Evolutionary conservation across 2,329 filamentous ascomycete species (phyloP), one percentile per base, ranked within the genome.

Genomic region (Calonectria montana): DNA sequence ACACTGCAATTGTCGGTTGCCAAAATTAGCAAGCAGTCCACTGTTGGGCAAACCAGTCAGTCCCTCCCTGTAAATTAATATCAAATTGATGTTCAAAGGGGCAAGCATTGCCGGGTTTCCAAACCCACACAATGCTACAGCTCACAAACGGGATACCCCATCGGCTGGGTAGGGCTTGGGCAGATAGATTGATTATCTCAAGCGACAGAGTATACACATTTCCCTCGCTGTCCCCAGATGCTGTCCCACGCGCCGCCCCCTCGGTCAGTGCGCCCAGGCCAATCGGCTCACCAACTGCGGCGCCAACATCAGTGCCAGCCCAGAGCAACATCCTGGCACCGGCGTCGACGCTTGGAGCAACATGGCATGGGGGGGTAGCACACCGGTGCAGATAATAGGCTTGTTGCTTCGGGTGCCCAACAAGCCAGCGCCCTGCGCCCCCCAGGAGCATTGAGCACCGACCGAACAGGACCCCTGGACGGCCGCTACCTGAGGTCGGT

Each of bases 311-410:
- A 63, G 43, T 62, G 67, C 67, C 67, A 70, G 43, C 62, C 45
- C 62, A 64, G 31, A 66, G 48, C 31, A 70, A 15, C 50, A 70
- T 59, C 68, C 68, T 59, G 67, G 67, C 41, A 59, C 41, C 61
- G 37, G 50, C 67, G 37, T 31, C 35, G 45, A 63, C 61, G 67
- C 67, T 69, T 61, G 67, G 59, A 65, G 67, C 67, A 65, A 45
- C 43, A 37, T 62, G 50, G 55, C 67, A 65, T 70, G 67, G 67
- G 62, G 61, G 53, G 53, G 48, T 39, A 21, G 53, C 62, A 70
- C 67, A 70, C 68, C 62, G 68, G 37, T 70, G 43, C 50, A 65
- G 62, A 70, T 50, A 57, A 66, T 65, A 70, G 62, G 48, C 61
- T 62, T 43, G 59, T 18, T 37, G 12, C 39, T 48, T 47, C 23